A percentile compares a stretch with the other conserved stretches of the same genome.
phyloP scores from a whole-genome alignment of 1,284 basidiomycete genomes.

The Sporisorium graminicola region DNA sequence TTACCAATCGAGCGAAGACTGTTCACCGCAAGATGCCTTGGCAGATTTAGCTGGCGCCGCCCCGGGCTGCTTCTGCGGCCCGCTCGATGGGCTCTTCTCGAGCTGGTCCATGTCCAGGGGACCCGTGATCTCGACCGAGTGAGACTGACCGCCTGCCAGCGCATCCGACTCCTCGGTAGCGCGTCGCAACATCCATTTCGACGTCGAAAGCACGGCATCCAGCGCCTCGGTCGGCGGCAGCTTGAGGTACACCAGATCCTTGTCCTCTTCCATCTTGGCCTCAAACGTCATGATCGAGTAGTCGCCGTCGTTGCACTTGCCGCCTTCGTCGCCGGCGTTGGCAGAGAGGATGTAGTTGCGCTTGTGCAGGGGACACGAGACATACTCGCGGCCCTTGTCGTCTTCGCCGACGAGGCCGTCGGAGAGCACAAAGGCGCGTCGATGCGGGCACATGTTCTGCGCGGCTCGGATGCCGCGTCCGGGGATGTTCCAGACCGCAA shows the following conservation, averaged over 20 bases:
- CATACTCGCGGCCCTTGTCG: conserved; percentile 55
- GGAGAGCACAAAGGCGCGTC: conserved; percentile 79
- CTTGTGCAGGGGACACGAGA: conserved; percentile 78
- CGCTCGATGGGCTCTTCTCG: conserved; percentile 3
- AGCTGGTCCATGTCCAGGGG: conserved; percentile 41
- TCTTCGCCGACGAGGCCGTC: conserved; percentile 74
- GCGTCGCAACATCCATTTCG: conserved; percentile 75
- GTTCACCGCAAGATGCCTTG: conserved; percentile 46
- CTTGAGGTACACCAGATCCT: conserved; percentile 73
- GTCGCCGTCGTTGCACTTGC: conserved; percentile 77
- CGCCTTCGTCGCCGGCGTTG: conserved; percentile 72
- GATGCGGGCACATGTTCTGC: conserved; percentile 79
- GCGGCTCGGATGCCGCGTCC: conserved; percentile 77
- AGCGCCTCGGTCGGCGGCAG: conserved; percentile 76
- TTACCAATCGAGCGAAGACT: conserved; percentile 44
- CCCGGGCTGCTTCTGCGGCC: conserved; percentile 4
- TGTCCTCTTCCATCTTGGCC: conserved; percentile 72
- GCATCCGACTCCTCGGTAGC: conserved; percentile 61
- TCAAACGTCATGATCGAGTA: conserved; percentile 79
- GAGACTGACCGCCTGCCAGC: conserved; percentile 44
- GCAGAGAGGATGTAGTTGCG: conserved; percentile 76
- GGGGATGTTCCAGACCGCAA: conserved; percentile 78
- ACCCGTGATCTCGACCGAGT: conserved; percentile 52
- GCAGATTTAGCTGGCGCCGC: conserved; percentile 12
- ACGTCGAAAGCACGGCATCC: conserved; percentile 77